These are phyloP conservation scores for Volvariella surrecta DNA, from an alignment of 1,284 basidiomycete genomes.

Conservation along the genomic window DNA sequence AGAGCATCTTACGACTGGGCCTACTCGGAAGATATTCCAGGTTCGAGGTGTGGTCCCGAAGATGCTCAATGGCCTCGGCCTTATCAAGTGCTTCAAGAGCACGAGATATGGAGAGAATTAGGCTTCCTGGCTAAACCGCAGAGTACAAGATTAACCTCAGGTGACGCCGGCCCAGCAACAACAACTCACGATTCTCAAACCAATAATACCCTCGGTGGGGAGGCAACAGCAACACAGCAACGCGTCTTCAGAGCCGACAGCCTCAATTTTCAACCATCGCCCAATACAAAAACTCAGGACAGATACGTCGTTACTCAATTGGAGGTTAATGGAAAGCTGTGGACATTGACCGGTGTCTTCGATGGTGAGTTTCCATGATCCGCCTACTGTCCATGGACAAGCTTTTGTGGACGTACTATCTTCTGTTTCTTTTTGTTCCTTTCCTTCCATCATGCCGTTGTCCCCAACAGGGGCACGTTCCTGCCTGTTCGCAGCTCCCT, in stretches of 20 bases:
- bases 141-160: too few relatives aligned
- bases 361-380: too few relatives aligned
- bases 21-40: constrained; percentile 47
- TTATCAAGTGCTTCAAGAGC: constrained; percentile 38
- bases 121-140: constrained; percentile 40
- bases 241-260: constrained; percentile 40
- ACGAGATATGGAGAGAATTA: constrained; percentile 41
- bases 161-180: too few relatives aligned
- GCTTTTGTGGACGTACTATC: constrained; percentile 4
- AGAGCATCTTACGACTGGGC: constrained; percentile 30
- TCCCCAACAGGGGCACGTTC: too few relatives aligned
- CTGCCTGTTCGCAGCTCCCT: too few relatives aligned
- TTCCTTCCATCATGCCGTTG: too few relatives aligned
- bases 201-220: constrained; percentile 29
- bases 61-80: constrained; percentile 55
- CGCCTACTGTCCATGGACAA: too few relatives aligned
- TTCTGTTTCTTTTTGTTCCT: constrained; percentile 4
- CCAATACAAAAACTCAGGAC: constrained; percentile 43
- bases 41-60: constrained; percentile 46
- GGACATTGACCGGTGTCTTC: constrained; percentile 61
- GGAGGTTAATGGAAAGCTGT: constrained; percentile 43
- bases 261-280: constrained; percentile 56
- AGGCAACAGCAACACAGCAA: constrained; percentile 5
- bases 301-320: constrained; percentile 52
- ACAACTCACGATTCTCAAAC: too few relatives aligned